Evolutionary conservation across 23 red algal genomes (phyloP).

Genomic region (Rhodosorus marinus): DNA sequence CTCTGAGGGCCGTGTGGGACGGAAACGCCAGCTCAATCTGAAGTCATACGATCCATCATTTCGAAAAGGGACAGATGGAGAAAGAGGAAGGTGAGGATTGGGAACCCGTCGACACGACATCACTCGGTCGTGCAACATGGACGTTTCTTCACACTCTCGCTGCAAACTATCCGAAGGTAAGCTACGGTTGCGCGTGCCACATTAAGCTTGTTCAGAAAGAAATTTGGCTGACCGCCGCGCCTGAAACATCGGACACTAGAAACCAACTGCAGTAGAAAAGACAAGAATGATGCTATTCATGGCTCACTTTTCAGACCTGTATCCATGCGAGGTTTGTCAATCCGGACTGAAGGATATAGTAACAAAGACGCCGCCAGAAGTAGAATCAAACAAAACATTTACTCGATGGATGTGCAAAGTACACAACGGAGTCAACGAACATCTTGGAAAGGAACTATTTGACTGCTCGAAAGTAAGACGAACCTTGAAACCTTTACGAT

Average conservation of each 20-base stretch:
- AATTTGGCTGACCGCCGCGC: no score
- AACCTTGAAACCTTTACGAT: no score
- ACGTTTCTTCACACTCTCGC: constrained; percentile 71
- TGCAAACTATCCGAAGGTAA: constrained; percentile 12
- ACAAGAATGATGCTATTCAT: constrained; percentile 24
- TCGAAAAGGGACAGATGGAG: neutral
- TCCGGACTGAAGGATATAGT: constrained; percentile 33
- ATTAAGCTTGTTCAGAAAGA: no score
- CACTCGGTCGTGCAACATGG: constrained; percentile 60
- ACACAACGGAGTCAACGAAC: constrained; percentile 64
- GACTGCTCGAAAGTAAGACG: constrained; percentile 26
- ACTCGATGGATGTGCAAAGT: constrained; percentile 48
- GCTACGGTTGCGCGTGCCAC: no score
- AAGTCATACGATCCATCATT: no score
- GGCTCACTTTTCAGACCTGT: constrained; percentile 32
- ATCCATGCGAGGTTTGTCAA: constrained; percentile 53
- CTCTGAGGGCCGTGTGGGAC: no score
- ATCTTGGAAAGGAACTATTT: constrained; percentile 40
- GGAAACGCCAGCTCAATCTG: no score
- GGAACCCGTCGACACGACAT: constrained; percentile 2
- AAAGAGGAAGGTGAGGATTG: neutral
- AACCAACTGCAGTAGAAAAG: neutral
- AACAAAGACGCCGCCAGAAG: constrained; percentile 5
- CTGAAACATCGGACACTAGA: no score
- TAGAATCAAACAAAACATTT: constrained; percentile 14